Base-by-base conservation (phyloP, 1,139 yeast genomes). In the Lodderomyces orthopsilosis region DNA sequence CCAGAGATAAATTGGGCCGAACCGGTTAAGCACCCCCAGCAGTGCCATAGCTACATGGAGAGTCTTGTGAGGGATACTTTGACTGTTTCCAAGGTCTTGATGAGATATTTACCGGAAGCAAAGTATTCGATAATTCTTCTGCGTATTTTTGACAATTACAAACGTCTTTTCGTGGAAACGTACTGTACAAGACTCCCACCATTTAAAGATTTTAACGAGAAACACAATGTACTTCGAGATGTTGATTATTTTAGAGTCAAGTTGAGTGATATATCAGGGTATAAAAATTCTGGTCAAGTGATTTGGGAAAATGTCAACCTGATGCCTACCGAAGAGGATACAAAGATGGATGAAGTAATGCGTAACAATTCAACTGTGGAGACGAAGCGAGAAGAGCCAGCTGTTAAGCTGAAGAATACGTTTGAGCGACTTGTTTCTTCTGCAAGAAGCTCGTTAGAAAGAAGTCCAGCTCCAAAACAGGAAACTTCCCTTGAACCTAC, bases 211-310 rank as follows among this genome's bases (percentile, higher is more conserved):
- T 72, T 75, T 41, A 69, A 74, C 46, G 81, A 78, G 46, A 77
- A 77, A 54, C 75, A 78, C 45, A 64, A 74, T 18, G 65, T 83
- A 52, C 63, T 83, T 51, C 70, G 72, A 41, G 93, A 85, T 61
- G 70, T 83, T n/a, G 83, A 78, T 52, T 83, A 76, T 54, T 83
- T 84, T 58, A 62, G 81, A 46, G 85, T 76, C 6, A 81, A 80
- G 47, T 63, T 84, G 28, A 72, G 77, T 38, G 80, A 77, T 40
- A 58, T 81, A 14, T 77, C 80, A 12, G 90, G 90, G 0, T 78
- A 83, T 48, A 86, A 85, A 0, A 74, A 80, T 47, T 75, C 84
- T 1, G 88, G 87, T 0, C 83, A 81, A 48, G 78, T 79, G 0
- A 69, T 84, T 13, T 77, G 84, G 81, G 87, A 81, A 52, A 77